Conservation (phyloP, 2,329 filamentous ascomycete species). For the Ceratocystis alfenasii region DNA sequence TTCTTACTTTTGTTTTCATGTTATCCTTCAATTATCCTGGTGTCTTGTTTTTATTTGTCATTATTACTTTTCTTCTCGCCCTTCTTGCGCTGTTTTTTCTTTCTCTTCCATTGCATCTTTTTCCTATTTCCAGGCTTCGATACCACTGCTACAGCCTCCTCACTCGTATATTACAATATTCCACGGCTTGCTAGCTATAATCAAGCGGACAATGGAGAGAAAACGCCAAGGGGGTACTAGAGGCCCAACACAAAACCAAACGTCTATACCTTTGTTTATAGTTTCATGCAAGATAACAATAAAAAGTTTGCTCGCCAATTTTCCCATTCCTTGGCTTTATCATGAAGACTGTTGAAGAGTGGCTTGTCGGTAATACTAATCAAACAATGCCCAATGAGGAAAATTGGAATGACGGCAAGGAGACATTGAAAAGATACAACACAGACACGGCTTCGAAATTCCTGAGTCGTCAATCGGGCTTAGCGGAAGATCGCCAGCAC, state of each 20-base stretch:
- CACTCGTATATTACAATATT: background rate
- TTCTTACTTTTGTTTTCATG: background rate
- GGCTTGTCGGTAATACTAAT: too few species aligned
- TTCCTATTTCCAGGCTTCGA: background rate
- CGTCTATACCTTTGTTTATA: background rate
- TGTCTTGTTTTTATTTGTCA: background rate
- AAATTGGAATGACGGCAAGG: background rate
- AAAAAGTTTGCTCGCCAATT: background rate
- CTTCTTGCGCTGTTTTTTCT: background rate
- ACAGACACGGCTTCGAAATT: too few species aligned
- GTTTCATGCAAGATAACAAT: constrained; percentile 1
- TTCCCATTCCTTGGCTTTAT: too few species aligned
- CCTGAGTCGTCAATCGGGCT: too few species aligned
- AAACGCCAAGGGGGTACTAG: background rate
- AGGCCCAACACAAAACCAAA: background rate
- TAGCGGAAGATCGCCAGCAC: too few species aligned
- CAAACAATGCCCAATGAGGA: background rate
- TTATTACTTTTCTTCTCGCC: background rate
- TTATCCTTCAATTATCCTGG: background rate
- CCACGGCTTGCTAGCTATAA: background rate
- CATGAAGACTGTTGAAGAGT: too few species aligned
- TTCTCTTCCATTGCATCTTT: background rate
- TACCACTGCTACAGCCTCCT: background rate
- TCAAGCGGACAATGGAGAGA: background rate
- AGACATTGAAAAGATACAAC: too few species aligned